Conservation (phyloP, 2,329 filamentous ascomycete species). For the Calonectria hawksworthii region DNA sequence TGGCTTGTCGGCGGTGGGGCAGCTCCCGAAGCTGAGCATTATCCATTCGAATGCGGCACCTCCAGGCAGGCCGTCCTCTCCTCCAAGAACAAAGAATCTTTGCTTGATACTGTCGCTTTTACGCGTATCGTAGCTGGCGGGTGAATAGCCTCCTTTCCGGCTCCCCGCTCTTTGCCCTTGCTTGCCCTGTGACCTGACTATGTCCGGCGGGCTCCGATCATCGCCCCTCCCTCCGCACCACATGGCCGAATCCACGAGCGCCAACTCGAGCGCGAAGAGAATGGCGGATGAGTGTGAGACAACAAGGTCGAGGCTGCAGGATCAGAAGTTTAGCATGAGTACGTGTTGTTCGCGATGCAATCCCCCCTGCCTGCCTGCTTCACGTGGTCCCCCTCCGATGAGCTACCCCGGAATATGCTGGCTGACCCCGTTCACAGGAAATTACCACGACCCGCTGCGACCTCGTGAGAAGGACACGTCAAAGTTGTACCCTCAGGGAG, state of each 20-base stretch:
- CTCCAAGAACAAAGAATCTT: neutral
- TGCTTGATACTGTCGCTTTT: neutral
- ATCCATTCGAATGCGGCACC: conserved; percentile 4
- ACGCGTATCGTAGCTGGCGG: neutral
- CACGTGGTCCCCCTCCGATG: neutral
- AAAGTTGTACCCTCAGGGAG: conserved; percentile 53
- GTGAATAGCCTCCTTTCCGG: neutral
- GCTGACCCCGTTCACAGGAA: conserved; percentile 37
- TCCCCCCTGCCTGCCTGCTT: neutral
- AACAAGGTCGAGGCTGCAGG: conserved; percentile 55
- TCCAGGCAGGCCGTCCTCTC: neutral
- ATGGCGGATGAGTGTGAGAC: conserved; percentile 60
- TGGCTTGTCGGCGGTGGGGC: conserved; percentile 43
- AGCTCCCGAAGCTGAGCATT: conserved; percentile 28
- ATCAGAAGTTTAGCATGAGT: conserved; percentile 64
- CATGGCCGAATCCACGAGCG: conserved; percentile 36
- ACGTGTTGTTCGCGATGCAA: conserved; percentile 35
- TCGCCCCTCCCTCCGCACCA: conserved; percentile 38
- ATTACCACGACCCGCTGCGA: conserved; percentile 62
- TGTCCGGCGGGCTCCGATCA: conserved; percentile 40
- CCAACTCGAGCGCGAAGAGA: conserved; percentile 52
- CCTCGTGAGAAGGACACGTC: conserved; percentile 51
- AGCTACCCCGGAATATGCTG: neutral
- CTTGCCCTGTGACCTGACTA: conserved; percentile 13
- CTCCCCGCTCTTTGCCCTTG: neutral